phyloP scores from a whole-genome alignment of 805 yeast genomes.

The Candida oleophila region DNA sequence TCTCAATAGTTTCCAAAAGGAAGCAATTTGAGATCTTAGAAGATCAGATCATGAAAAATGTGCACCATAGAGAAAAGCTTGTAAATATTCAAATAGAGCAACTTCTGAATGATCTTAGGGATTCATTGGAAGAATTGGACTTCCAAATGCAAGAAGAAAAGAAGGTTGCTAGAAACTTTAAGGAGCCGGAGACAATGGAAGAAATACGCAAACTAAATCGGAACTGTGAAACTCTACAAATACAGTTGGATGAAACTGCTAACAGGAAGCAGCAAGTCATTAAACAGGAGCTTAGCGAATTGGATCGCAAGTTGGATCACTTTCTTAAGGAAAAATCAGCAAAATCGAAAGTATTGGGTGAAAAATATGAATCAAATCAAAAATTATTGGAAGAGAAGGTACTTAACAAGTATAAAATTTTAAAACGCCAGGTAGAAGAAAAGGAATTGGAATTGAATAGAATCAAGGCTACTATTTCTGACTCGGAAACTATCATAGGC shows the following conservation, averaged over 20 bases:
- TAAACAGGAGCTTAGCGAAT: slow-evolving; percentile 13
- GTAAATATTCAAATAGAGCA: slow-evolving; percentile 30
- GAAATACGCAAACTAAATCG: slow-evolving; percentile 18
- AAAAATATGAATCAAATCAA: slow-evolving; percentile 23
- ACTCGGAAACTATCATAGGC: not conserved
- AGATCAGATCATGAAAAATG: slow-evolving; percentile 26
- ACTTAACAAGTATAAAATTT: slow-evolving; percentile 7
- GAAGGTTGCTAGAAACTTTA: slow-evolving; percentile 20
- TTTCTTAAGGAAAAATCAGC: slow-evolving; percentile 18
- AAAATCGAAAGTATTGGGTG: slow-evolving; percentile 25
- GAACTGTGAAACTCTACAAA: slow-evolving; percentile 8
- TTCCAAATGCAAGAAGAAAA: slow-evolving; percentile 36
- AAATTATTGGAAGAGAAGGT: slow-evolving; percentile 16
- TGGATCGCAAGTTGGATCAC: slow-evolving; percentile 16
- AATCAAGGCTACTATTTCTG: not conserved
- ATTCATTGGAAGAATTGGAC: slow-evolving; percentile 28
- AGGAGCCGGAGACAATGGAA: slow-evolving; percentile 18
- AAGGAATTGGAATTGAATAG: slow-evolving; percentile 6
- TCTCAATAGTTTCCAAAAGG: not conserved
- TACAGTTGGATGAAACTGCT: slow-evolving; percentile 12
- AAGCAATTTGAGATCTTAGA: slow-evolving; percentile 22
- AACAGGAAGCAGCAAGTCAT: slow-evolving; percentile 8
- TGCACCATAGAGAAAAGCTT: slow-evolving; percentile 26
- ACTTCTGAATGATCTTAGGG: slow-evolving; percentile 21
- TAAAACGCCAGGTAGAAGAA: slow-evolving; percentile 7